These are phyloP conservation scores for Carex littledalei DNA, from an alignment of 176 grass and related monocot genomes.

Conservation along the genomic window DNA sequence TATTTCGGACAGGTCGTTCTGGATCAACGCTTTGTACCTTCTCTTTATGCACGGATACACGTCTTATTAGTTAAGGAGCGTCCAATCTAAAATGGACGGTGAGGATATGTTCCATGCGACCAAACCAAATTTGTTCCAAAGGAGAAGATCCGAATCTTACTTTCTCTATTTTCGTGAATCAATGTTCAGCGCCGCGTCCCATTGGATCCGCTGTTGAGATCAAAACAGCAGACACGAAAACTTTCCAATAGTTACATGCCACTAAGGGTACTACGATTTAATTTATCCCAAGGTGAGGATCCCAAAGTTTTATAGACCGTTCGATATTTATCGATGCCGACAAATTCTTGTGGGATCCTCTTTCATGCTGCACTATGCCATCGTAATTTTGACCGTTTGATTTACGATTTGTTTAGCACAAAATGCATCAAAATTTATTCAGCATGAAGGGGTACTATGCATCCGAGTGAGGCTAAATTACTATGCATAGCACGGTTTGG, in stretches of 20 bases:
- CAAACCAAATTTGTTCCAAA: too few relatives aligned
- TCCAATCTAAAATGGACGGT: not conserved
- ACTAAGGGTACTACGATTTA: not conserved
- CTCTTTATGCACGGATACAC: not conserved
- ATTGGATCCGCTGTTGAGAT: not conserved
- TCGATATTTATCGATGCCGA: not conserved
- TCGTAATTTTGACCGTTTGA: not conserved
- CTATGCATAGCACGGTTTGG: too few relatives aligned
- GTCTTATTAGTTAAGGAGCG: not conserved
- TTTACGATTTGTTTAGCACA: not conserved
- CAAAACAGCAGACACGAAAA: not conserved
- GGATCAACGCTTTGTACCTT: not conserved
- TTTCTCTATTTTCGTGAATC: not conserved
- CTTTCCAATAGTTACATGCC: not conserved
- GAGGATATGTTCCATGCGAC: rapidly evolving
- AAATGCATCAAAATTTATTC: not conserved
- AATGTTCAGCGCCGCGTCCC: slow-evolving; percentile 13
- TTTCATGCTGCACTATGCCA: not conserved
- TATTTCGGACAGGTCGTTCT: not conserved
- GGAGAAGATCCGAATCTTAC: not conserved
- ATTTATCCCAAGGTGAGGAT: too few relatives aligned
- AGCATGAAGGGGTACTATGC: not conserved
- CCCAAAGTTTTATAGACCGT: not conserved
- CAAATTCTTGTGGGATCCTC: not conserved
- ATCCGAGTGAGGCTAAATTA: too few relatives aligned